phyloP scores from a whole-genome alignment of 495 filamentous ascomycete species.

The Tuber umbilicatum region DNA sequence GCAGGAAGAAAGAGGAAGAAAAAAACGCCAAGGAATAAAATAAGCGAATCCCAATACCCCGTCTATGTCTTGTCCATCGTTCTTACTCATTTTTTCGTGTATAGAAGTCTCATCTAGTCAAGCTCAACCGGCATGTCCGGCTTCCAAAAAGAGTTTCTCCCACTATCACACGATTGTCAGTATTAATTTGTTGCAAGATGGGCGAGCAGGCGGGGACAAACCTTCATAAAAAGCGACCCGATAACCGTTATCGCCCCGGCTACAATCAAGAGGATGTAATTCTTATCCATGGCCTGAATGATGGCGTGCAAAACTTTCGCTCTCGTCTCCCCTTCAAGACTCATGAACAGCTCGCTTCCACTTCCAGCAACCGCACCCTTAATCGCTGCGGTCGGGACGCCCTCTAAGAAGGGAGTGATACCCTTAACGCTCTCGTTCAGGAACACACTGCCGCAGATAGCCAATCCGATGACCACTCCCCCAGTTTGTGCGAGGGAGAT shows the following conservation, averaged over 20 bases:
- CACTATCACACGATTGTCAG: conserved; percentile 7
- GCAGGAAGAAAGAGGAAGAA: not conserved
- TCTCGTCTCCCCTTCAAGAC: conserved; percentile 42
- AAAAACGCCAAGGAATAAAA: not conserved
- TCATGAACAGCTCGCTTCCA: conserved; percentile 44
- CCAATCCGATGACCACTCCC: conserved; percentile 51
- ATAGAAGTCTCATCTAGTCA: not conserved
- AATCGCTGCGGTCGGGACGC: conserved; percentile 43
- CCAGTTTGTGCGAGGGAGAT: conserved; percentile 53
- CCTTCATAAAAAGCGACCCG: conserved; percentile 50
- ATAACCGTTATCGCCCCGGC: conserved; percentile 49
- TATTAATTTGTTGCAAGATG: not conserved
- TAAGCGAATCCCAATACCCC: not conserved
- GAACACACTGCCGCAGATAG: conserved; percentile 55
- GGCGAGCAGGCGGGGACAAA: not conserved
- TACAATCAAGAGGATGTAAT: conserved; percentile 49
- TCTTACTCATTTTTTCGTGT: not conserved
- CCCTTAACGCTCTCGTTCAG: conserved; percentile 46
- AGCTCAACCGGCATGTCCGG: conserved; percentile 17
- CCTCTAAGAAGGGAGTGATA: conserved; percentile 44
- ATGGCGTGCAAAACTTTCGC: conserved; percentile 48
- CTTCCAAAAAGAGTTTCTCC: conserved; percentile 28
- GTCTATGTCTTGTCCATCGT: not conserved
- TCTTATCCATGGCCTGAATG: conserved; percentile 49
- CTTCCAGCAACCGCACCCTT: conserved; percentile 49